Conservation (phyloP, 352 stramenopile genomes). For the Phytopythium boreale region DNA sequence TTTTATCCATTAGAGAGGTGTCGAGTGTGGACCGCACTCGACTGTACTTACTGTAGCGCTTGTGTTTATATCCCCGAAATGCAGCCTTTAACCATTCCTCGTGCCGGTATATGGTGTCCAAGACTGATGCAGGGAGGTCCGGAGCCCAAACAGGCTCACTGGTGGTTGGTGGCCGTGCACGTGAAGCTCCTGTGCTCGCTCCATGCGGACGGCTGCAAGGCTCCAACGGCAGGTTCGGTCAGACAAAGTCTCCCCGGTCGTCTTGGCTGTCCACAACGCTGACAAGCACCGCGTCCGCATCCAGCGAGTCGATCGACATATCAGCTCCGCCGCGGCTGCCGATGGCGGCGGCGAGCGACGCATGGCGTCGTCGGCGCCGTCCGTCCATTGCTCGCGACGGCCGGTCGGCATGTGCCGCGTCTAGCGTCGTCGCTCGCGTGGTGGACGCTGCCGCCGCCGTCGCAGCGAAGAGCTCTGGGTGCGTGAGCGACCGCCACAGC, state of each 20-base stretch:
- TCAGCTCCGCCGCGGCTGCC: background rate
- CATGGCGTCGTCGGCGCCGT: background rate
- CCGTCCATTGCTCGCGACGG: background rate
- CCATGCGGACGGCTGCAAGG: background rate
- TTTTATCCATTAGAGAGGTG: slow-evolving; percentile 2
- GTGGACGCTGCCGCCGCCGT: background rate
- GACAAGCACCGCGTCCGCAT: background rate
- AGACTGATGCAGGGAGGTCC: no score
- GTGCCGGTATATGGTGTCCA: no score
- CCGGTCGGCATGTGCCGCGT: background rate
- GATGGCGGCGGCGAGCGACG: background rate
- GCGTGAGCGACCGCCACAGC: slow-evolving; percentile 26
- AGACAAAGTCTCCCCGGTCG: background rate
- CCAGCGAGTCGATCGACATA: background rate
- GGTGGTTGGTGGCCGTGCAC: background rate
- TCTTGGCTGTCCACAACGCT: background rate
- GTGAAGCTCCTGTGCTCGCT: background rate
- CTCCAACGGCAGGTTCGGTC: background rate
- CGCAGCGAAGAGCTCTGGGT: background rate
- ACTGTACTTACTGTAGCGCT: slow-evolving; percentile 3
- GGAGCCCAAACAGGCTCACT: background rate
- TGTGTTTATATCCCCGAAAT: background rate
- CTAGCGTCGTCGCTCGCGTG: background rate
- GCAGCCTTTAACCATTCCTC: background rate
- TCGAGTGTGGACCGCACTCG: background rate